Evolutionary conservation across 2,329 filamentous ascomycete genomes (phyloP), one percentile per base, ranked within the genome.

Genomic region (Calonectria montana): DNA sequence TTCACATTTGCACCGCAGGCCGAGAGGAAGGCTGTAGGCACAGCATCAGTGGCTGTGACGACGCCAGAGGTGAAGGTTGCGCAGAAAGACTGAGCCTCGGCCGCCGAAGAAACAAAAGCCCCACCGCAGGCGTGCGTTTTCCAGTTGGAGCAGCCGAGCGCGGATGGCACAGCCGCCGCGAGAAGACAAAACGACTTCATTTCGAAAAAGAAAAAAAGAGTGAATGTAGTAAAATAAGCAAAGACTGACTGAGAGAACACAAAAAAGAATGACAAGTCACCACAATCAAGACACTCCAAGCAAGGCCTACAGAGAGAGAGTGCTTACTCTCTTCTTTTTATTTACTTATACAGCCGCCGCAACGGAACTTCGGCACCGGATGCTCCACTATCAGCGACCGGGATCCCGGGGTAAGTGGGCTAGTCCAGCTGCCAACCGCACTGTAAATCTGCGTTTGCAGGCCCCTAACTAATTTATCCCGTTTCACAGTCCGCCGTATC

Each of bases 91-190:
- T 59, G 29, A 15, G 53, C 53, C n/a, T 59, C 53, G 6, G 53
- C 53, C 3, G 53, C 35, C 3, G 53, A 59, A 13, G 31, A 59
- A 9, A 59, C 53, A 39, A 59, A 23, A 13, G 63, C 53, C 23
- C 63, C 68, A 45, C 53, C 68, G 25, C 68, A 66, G 2, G 68
- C 63, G 37, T 59, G 53, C 13, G 53, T 41, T 59, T 21, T 37
- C 53, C 53, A 59, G 53, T 59, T 59, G 31, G 53, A 59, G n/a
- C 68, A 70, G 45, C 45, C 25, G 5, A 67, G 45, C 27, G 41
- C 68, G 27, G 62, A 66, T 63, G 68, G 68, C 68, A 70, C 68
- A 70, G 68, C 68, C 68, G 63, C 68, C 37, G 67, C 35, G 18
- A 70, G 35, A 61, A 70, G 68, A 21, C 43, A 63, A 31, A 43